phyloP scores from a whole-genome alignment of 805 yeast genomes.

The Myxozyma nipponensis region DNA sequence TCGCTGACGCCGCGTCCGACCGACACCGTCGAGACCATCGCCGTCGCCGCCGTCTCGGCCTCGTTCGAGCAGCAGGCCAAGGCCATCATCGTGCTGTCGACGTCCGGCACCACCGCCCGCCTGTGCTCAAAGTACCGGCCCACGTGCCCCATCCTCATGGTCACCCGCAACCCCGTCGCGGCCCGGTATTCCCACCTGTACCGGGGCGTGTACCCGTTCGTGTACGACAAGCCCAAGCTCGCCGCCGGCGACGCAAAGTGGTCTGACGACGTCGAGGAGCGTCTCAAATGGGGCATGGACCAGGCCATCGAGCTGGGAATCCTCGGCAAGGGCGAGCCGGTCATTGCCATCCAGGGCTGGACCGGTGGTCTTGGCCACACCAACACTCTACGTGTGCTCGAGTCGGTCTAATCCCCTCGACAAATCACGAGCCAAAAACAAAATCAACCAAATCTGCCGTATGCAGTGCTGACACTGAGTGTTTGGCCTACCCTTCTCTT shows the following conservation, averaged over 20 bases:
- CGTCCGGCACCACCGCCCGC: slow-evolving; percentile 94
- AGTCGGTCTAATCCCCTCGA: slow-evolving; percentile 31
- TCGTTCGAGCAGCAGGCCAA: slow-evolving; percentile 93
- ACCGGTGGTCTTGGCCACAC: slow-evolving; percentile 98
- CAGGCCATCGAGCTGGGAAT: slow-evolving; percentile 86
- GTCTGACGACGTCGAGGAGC: slow-evolving; percentile 93
- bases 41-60: slow-evolving; percentile 95
- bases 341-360: slow-evolving; percentile 97
- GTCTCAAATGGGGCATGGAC: slow-evolving; percentile 88
- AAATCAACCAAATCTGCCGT: no score
- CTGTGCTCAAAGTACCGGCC: slow-evolving; percentile 97
- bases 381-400: slow-evolving; percentile 91
- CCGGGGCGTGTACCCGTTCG: slow-evolving; percentile 98
- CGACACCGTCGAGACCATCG: slow-evolving; percentile 92
- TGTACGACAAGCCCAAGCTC: slow-evolving; percentile 61
- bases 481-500: background rate
- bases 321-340: slow-evolving; percentile 79
- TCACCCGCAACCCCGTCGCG: slow-evolving; percentile 88
- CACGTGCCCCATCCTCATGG: slow-evolving; percentile 94
- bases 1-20: slow-evolving; percentile 82
- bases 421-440: no score
- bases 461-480: no score
- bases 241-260: slow-evolving; percentile 63
- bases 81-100: slow-evolving; percentile 94
- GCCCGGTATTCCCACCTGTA: slow-evolving; percentile 95